Evolutionary conservation across 257 asterid species (phyloP), one percentile per base, ranked within the genome.

Genomic region (Capsicum pubescens): DNA sequence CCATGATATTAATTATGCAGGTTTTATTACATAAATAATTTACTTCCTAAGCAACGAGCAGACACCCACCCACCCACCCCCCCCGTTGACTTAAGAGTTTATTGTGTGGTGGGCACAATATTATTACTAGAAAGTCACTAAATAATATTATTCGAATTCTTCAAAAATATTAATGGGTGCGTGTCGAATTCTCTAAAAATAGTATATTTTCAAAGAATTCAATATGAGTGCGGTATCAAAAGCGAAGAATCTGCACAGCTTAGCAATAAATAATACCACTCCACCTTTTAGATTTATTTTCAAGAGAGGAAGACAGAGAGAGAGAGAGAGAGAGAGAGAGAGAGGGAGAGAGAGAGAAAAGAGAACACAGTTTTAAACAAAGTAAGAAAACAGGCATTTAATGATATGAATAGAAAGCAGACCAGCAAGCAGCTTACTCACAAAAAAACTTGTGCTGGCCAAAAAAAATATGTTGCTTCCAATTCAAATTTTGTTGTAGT

Each of bases 81-180:
- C 32, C 32, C 32, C 32, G 32, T 26, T 26, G 32, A 26, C 32
- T 26, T 26, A 21, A 36, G 80, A 74, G 35, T 74, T 50, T 11
- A n/a, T 48, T 21, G 0, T 46, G 66, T 59, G 9, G 66, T n/a
- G n/a, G 32, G 26, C 66, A 8, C 66, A 59, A 59, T 63, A 21
- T 71, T 71, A n/a, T 46, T 71, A 71, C 58, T 46, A 72, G 59
- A 50, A 74, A 74, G 21, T 19, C 80, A 21, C 19, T 21, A 7
- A 50, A 48, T 50, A 74, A 26, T 50, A 21, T 59, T 39, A 48
- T n/a, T 46, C 12, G 1, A 26, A 26, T 26, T 26, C 32, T 26
- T 26, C 1, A 26, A 26, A 26, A 26, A 26, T 26, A 26, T 26
- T 26, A 26, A 26, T 26, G 32, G 26, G 26, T 26, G 26, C 1